These are phyloP conservation scores for Spergularia marina DNA, from an alignment of 148 eudicot genomes.

Conservation along the genomic window DNA sequence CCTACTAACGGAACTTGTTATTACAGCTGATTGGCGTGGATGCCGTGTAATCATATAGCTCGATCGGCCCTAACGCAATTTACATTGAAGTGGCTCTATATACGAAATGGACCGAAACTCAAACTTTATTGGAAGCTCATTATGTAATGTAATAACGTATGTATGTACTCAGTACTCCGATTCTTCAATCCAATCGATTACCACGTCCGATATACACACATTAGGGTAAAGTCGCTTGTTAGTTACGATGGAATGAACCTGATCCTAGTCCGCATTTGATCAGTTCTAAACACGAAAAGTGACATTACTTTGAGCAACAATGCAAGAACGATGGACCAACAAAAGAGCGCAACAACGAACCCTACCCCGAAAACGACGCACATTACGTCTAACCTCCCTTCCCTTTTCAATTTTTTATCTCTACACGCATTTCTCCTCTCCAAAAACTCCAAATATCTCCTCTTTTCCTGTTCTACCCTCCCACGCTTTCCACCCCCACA, in stretches of 20 bases:
- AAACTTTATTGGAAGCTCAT: no score
- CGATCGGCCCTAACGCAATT: no score
- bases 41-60: no score
- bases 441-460: slow-evolving; percentile 38
- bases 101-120: no score
- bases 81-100: no score
- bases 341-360: slow-evolving; percentile 17
- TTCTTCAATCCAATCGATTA: no score
- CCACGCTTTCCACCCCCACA: slow-evolving; percentile 7
- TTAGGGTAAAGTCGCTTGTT: no score
- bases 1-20: no score
- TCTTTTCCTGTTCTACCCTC: slow-evolving; percentile 38
- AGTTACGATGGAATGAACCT: slow-evolving; percentile 5
- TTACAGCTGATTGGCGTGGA: no score
- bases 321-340: slow-evolving; percentile 25
- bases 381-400: slow-evolving; percentile 50
- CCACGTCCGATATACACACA: no score
- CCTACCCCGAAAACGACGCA: slow-evolving; percentile 44
- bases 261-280: slow-evolving; percentile 11
- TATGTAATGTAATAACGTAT: no score
- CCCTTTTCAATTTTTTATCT: slow-evolving; percentile 50
- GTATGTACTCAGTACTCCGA: no score
- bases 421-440: slow-evolving; percentile 47
- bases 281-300: slow-evolving; percentile 6
- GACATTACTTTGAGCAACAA: slow-evolving; percentile 8